Evolutionary conservation across 1,284 basidiomycete genomes (phyloP).

Genomic region (Apiotrichum montevideense): DNA sequence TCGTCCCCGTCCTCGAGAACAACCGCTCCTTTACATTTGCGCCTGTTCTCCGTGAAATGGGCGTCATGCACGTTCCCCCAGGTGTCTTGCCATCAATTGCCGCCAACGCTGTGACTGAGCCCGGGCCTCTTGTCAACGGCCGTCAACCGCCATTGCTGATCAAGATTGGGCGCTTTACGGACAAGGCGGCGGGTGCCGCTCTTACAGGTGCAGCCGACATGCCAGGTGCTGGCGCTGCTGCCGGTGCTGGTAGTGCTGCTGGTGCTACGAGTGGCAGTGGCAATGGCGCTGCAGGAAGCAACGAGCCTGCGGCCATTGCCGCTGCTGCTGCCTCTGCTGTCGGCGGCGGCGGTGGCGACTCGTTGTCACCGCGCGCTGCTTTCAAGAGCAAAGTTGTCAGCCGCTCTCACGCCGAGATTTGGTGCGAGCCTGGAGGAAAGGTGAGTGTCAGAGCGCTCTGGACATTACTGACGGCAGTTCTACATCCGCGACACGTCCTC

Average conservation of each 20-base stretch:
- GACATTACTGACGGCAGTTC: slow-evolving; percentile 54
- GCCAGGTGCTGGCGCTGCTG: not conserved
- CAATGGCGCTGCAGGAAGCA: not conserved
- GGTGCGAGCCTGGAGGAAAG: slow-evolving; percentile 59
- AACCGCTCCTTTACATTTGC: slow-evolving; percentile 87
- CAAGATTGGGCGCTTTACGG: slow-evolving; percentile 87
- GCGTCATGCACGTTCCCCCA: slow-evolving; percentile 48
- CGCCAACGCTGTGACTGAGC: slow-evolving; percentile 20
- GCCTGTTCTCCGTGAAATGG: slow-evolving; percentile 71
- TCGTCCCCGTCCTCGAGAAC: slow-evolving; percentile 90
- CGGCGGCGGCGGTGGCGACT: slow-evolving; percentile 51
- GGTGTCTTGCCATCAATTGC: slow-evolving; percentile 45
- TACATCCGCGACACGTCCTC: slow-evolving; percentile 87
- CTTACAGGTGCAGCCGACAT: slow-evolving; percentile 1
- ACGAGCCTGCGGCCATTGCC: not conserved
- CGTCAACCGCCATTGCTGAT: slow-evolving; percentile 55
- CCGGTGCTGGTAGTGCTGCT: not conserved
- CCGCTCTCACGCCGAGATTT: slow-evolving; percentile 89
- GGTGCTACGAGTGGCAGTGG: not conserved
- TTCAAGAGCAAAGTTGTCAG: slow-evolving; percentile 97
- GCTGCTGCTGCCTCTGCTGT: slow-evolving; percentile 11
- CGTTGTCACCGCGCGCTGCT: slow-evolving; percentile 74
- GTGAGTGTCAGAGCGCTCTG: slow-evolving; percentile 33
- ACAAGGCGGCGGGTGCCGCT: slow-evolving; percentile 37
- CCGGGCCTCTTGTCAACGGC: slow-evolving; percentile 40